Base-by-base conservation (phyloP, 2,329 filamentous ascomycete genomes). In the Cadophora gregata region DNA sequence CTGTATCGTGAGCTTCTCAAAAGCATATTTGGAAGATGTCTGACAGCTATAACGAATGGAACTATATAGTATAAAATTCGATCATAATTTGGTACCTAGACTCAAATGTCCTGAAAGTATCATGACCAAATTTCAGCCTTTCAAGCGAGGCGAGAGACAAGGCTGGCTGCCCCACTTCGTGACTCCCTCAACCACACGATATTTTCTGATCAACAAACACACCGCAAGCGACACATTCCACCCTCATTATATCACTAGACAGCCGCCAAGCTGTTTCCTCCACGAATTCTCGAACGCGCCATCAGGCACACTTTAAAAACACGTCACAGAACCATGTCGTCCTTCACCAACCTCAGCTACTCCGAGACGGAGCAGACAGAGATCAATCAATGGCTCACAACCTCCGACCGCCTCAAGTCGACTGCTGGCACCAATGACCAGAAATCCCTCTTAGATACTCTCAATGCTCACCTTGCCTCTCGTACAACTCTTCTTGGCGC, bases 401-500 rank as follows among this genome's bases (percentile, higher is more conserved):
- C 91, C 55, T 88, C 92, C 50, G 86, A 89, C 68, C 88, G 90
- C 72, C 86, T 96, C 76, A 86, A 87, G 76, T 80, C 83, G 38
- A 77, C 85, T 36, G 82, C 86, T 67, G 84, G 88, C 69, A 80
- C 83, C 60, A 78, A 81, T 16, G 85, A 86, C 69, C 79, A 82
- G 12, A 80, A 86, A 33, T 85, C 88, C 70, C 90, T 93, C 68
- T 86, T 97, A 70, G 87, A 90, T 66, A 87, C 89, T 64, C 87
- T 98, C 74, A 97, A 98, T 84, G 85, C 87, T 66, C 93, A 97
- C 81, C 89, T 98, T 69, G 90, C 93, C 66, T 92, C 90, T 72
- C 93, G 93, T 73, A 96, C 94, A 67, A 97, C 94, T 48, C 83
- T 97, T 47, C 89, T 98, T 69, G 95, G 95, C 75, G 86, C 86